Conservation (phyloP, 345 rosid species). For the Passiflora organensis region DNA sequence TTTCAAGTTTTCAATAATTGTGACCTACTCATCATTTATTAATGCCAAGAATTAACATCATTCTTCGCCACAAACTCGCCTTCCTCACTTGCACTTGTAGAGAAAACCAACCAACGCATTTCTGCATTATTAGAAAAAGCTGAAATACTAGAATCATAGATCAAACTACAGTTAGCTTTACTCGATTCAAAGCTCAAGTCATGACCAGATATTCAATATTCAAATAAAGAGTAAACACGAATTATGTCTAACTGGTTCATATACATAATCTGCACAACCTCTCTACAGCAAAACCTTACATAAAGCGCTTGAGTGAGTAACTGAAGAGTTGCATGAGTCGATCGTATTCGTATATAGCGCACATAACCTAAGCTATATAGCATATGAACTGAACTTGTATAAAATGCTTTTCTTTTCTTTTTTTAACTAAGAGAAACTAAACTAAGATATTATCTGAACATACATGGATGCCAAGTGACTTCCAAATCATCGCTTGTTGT, state of each 20-base stretch:
- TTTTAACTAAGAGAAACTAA: not conserved
- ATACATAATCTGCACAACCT: not conserved
- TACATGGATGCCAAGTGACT: not conserved
- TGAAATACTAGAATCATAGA: no score
- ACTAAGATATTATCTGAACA: not conserved
- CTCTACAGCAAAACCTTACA: conserved; percentile 1
- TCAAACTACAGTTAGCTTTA: no score
- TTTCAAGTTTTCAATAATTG: no score
- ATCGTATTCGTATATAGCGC: no score
- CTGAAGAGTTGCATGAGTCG: not conserved
- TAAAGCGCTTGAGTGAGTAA: not conserved
- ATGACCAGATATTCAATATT: not conserved
- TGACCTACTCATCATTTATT: no score
- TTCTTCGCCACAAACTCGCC: no score
- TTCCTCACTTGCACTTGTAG: no score
- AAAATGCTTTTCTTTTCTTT: not conserved
- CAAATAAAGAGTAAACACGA: conserved; percentile 4
- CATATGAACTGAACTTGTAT: not conserved
- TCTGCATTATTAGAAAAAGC: no score
- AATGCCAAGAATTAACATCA: no score
- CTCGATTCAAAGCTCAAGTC: no score
- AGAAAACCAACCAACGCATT: no score
- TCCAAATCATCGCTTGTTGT: conserved; percentile 33
- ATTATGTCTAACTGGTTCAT: no score
- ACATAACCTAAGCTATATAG: not conserved